These are phyloP conservation scores for Hypericum perforatum DNA, from an alignment of 345 rosid species.

Conservation along the genomic window DNA sequence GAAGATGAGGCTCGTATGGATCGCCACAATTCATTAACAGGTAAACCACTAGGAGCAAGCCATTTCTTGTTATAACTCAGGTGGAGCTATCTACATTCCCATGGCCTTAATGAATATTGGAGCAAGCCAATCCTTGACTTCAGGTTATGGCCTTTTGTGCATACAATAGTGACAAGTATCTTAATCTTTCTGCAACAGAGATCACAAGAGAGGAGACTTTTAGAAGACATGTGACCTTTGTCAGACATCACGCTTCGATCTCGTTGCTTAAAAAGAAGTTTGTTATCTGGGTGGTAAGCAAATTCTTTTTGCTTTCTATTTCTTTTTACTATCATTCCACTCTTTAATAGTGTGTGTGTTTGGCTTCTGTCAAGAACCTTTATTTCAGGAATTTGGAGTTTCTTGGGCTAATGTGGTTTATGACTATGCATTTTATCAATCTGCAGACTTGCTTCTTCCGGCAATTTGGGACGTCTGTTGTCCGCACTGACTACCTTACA, in stretches of 20 bases:
- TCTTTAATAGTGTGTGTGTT: too few relatives aligned
- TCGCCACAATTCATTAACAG: constrained; percentile 42
- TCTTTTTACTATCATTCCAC: too few relatives aligned
- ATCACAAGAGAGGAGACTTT: constrained; percentile 36
- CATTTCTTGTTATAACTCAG: too few relatives aligned
- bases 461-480: constrained; percentile 84
- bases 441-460: constrained; percentile 84
- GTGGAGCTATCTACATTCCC: too few relatives aligned
- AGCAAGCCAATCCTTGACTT: too few relatives aligned
- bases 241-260: constrained; percentile 49
- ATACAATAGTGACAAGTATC: too few relatives aligned
- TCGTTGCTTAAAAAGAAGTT: constrained; percentile 46
- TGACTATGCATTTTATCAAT: constrained; percentile 9
- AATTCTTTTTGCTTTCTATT: too few relatives aligned
- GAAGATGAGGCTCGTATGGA: constrained; percentile 78
- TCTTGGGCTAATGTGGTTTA: too few relatives aligned
- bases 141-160: too few relatives aligned
- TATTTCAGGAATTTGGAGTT: too few relatives aligned
- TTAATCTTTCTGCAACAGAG: constrained; percentile 30
- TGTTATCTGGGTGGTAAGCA: constrained; percentile 76
- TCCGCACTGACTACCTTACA: constrained; percentile 73
- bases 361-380: too few relatives aligned
- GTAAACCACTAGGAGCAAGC: constrained; percentile 29
- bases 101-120: too few relatives aligned
- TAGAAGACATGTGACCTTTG: constrained; percentile 70